Percentiles rank a stretch among this genome's conserved stretches.
These are phyloP conservation scores for Aspergillus thermomutatus DNA, from an alignment of 2,329 filamentous ascomycete species.

Conservation along the genomic window DNA sequence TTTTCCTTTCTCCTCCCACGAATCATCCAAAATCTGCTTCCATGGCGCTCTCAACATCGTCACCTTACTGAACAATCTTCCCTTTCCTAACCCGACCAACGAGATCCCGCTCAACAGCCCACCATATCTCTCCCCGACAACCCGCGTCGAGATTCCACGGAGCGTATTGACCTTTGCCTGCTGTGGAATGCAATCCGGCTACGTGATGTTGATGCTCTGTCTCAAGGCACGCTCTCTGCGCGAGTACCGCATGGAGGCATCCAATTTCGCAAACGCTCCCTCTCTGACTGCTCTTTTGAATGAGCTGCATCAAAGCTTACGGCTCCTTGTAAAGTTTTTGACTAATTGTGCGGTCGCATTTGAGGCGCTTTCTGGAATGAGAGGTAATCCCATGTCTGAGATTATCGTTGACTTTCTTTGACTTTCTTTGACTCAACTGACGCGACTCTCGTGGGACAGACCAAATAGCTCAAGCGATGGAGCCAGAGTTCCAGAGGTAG, in stretches of 20 bases:
- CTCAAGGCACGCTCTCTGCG: constrained; percentile 12
- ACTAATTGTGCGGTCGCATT: constrained; percentile 21
- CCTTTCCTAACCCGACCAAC: constrained; percentile 17
- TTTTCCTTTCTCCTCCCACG: constrained; percentile 22
- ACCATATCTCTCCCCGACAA: constrained; percentile 2
- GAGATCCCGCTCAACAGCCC: constrained; percentile 4
- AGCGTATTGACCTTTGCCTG: constrained; percentile 28
- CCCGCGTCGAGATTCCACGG: constrained; percentile 15
- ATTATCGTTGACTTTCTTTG: neutral
- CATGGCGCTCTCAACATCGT: constrained; percentile 26
- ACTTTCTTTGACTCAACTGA: neutral
- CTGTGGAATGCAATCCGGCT: constrained; percentile 23
- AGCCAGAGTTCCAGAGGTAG: neutral
- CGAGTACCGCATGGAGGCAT: neutral
- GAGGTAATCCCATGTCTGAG: constrained; percentile 8
- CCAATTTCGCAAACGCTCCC: neutral
- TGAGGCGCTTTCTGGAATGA: constrained; percentile 20
- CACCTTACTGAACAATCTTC: constrained; percentile 22
- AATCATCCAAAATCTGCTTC: constrained; percentile 25
- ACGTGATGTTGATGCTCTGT: constrained; percentile 27
- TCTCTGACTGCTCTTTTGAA: constrained; percentile 14
- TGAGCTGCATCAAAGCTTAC: constrained; percentile 19
- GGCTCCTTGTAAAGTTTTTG: constrained; percentile 14
- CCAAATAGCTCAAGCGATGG: constrained; percentile 1
- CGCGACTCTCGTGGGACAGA: neutral